These are phyloP conservation scores for Leccinum griseonigrum DNA, from an alignment of 1,284 basidiomycete genomes.

Conservation along the genomic window DNA sequence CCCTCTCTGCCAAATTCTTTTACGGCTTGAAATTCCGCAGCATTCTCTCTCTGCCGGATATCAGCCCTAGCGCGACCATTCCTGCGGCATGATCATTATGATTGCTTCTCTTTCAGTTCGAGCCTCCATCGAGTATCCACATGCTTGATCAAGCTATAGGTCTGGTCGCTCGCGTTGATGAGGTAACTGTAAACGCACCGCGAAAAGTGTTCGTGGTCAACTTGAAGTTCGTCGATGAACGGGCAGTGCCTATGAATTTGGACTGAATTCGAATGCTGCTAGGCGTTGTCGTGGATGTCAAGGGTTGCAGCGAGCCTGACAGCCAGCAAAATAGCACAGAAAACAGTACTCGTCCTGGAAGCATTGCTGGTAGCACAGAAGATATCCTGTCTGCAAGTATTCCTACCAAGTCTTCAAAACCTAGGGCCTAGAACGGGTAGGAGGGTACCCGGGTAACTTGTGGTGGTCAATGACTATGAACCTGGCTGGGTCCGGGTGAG, in stretches of 20 bases:
- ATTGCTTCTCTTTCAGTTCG: constrained; percentile 54
- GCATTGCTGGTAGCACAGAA: constrained; percentile 17
- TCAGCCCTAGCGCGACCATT: constrained; percentile 38
- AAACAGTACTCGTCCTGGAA: constrained; percentile 37
- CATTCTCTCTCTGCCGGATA: constrained; percentile 43
- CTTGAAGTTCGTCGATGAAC: constrained; percentile 51
- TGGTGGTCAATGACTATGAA: too few species aligned
- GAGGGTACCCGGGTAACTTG: too few species aligned
- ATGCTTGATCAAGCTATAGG: constrained; percentile 65
- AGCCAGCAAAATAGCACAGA: constrained; percentile 23
- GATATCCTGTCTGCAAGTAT: constrained; percentile 4
- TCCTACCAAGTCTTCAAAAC: constrained; percentile 14
- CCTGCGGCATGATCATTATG: constrained; percentile 54
- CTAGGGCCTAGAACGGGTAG: too few species aligned
- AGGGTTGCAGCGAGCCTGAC: constrained; percentile 39
- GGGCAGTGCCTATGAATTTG: constrained; percentile 42
- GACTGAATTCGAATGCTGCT: constrained; percentile 45
- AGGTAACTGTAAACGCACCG: constrained; percentile 59
- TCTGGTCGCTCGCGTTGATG: constrained; percentile 50
- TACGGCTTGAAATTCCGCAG: constrained; percentile 63
- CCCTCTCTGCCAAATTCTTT: constrained; percentile 43
- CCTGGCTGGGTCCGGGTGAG: too few species aligned
- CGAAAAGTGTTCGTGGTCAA: constrained; percentile 44
- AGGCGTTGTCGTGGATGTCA: constrained; percentile 53
- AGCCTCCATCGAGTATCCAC: constrained; percentile 54